Percentiles rank a stretch among this genome's conserved stretches.
These are phyloP conservation scores for Colletotrichum sp. DNA, from an alignment of 2,329 filamentous ascomycete species.

Conservation along the genomic window DNA sequence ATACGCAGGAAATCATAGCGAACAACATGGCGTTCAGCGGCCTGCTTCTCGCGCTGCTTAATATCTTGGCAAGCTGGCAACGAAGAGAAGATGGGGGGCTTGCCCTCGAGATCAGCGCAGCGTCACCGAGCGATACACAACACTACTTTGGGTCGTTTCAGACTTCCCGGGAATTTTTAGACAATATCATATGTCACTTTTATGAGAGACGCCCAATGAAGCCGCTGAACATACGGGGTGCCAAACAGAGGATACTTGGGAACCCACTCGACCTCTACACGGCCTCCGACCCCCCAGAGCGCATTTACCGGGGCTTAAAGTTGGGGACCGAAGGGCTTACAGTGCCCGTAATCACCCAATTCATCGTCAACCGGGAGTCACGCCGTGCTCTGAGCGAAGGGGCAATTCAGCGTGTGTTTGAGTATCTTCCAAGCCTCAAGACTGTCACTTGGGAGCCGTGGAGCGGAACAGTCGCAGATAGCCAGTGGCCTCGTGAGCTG, in stretches of 20 bases:
- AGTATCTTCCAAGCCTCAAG: rapidly evolving
- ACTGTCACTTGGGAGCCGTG: neutral
- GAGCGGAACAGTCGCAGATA: neutral
- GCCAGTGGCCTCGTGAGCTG: neutral
- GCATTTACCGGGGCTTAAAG: neutral
- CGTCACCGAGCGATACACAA: neutral
- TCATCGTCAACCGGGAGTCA: neutral
- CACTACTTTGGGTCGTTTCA: neutral
- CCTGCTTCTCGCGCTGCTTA: rapidly evolving
- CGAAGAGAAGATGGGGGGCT: rapidly evolving
- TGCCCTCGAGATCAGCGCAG: neutral
- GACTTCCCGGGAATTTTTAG: too few species aligned
- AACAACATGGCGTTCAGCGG: neutral
- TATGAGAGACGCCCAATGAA: too few species aligned
- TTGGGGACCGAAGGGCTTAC: neutral
- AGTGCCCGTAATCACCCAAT: neutral
- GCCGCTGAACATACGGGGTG: neutral
- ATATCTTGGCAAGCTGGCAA: neutral
- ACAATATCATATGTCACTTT: too few species aligned
- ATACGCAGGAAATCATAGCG: rapidly evolving
- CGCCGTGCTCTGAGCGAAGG: neutral
- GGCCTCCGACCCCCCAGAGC: too few species aligned
- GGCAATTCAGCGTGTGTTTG: neutral
- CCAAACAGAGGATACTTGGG: neutral
- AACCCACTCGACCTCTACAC: neutral